Evolutionary conservation across 2,329 filamentous ascomycete genomes (phyloP).

Genomic region (Ophiocordyceps camponoti-saundersi): DNA sequence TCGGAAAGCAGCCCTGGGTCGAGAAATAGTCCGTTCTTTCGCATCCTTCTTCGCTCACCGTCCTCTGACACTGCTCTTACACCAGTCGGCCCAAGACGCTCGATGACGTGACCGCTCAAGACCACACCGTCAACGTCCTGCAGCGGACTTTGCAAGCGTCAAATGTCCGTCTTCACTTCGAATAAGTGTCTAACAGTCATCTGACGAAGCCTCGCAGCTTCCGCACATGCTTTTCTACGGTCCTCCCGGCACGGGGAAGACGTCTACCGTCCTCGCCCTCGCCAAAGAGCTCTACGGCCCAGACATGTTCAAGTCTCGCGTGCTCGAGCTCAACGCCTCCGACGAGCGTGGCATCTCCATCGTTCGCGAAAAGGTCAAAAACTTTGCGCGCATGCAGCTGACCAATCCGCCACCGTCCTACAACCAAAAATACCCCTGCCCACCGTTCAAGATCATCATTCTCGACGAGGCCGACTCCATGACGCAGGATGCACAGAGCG

Average conservation of each 20-base stretch:
- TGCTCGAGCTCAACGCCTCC: slow-evolving; percentile 98
- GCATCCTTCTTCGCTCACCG: neutral
- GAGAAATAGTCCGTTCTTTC: slow-evolving; percentile 72
- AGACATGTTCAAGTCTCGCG: slow-evolving; percentile 77
- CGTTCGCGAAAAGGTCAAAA: slow-evolving; percentile 93
- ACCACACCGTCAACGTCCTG: slow-evolving; percentile 87
- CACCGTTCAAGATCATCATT: slow-evolving; percentile 97
- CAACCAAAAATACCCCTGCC: slow-evolving; percentile 66
- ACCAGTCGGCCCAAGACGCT: slow-evolving; percentile 79
- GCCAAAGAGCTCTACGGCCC: slow-evolving; percentile 96
- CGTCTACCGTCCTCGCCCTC: slow-evolving; percentile 88
- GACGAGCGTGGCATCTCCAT: slow-evolving; percentile 97
- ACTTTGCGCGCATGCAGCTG: slow-evolving; percentile 91
- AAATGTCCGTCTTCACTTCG: slow-evolving; percentile 41
- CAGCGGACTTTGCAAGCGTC: slow-evolving; percentile 86
- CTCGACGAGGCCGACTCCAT: slow-evolving; percentile 97
- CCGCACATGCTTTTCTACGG: slow-evolving; percentile 99
- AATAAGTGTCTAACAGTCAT: neutral
- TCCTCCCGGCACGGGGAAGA: slow-evolving; percentile 93
- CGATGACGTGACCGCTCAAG: slow-evolving; percentile 89
- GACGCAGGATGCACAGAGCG: slow-evolving; percentile 95
- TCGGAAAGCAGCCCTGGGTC: slow-evolving; percentile 76
- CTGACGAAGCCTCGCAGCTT: slow-evolving; percentile 27
- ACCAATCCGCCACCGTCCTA: slow-evolving; percentile 61
- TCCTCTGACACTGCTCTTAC: neutral